Conservation (phyloP, 257 asterid species). For the Nyctanthes arbortristis region DNA sequence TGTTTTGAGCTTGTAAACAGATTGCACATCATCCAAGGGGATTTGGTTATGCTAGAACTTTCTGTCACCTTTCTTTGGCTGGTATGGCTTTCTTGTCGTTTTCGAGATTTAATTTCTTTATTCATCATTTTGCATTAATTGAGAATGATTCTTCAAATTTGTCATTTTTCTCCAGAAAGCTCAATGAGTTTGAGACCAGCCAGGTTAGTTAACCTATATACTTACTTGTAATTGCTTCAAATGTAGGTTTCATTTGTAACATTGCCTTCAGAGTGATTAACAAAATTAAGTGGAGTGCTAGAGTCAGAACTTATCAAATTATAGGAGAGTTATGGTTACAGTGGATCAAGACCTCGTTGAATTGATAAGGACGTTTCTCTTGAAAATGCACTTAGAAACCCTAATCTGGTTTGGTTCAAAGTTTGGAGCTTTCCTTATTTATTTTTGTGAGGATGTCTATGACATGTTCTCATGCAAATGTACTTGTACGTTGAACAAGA, state of each 20-base stretch:
- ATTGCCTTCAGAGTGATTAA: background rate
- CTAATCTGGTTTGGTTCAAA: background rate
- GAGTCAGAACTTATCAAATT: background rate
- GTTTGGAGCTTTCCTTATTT: background rate
- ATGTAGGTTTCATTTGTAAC: background rate
- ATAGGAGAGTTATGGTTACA: background rate
- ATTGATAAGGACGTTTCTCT: background rate
- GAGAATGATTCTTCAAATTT: conserved; percentile 2
- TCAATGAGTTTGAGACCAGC: conserved; percentile 32
- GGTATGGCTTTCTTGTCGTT: conserved; percentile 35
- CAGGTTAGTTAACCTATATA: conserved; percentile 52
- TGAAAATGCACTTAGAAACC: background rate
- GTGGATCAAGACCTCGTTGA: background rate
- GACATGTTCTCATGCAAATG: no score
- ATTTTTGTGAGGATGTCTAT: background rate
- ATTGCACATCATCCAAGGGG: conserved; percentile 35
- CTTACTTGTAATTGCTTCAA: conserved; percentile 16
- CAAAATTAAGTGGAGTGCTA: background rate
- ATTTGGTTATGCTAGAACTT: conserved; percentile 42
- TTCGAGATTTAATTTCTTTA: background rate
- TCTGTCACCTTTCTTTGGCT: conserved; percentile 44
- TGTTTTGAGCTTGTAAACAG: conserved; percentile 42
- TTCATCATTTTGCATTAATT: background rate
- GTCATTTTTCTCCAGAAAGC: conserved; percentile 45
- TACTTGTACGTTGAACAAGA: no score